Conservation (phyloP, 1,284 basidiomycete species). For the Ustilago curta region DNA sequence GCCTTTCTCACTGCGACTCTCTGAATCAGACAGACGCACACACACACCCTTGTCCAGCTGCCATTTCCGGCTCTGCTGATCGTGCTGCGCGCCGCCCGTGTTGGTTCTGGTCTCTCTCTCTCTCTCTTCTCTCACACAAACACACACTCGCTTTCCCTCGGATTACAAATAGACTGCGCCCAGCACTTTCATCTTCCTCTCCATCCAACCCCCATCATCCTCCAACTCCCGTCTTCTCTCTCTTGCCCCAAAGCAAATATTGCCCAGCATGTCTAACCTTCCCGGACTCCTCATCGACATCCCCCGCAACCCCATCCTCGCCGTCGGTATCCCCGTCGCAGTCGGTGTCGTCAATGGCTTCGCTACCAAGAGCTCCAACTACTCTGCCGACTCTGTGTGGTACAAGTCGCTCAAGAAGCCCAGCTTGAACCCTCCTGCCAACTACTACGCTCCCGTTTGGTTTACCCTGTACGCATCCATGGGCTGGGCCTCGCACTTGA, state of each 20-base stretch:
- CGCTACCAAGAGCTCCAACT: slow-evolving; percentile 55
- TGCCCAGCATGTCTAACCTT: slow-evolving; percentile 47
- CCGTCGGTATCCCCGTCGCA: slow-evolving; percentile 61
- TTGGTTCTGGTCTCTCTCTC: neutral
- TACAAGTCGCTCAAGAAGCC: slow-evolving; percentile 63
- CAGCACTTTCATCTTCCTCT: neutral
- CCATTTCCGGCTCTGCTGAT: neutral
- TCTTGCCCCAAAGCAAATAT: neutral
- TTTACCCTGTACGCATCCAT: slow-evolving; percentile 74
- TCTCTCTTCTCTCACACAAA: no score
- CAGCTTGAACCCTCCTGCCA: slow-evolving; percentile 51
- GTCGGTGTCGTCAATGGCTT: slow-evolving; percentile 55
- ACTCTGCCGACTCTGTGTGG: slow-evolving; percentile 53
- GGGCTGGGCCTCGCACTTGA: slow-evolving; percentile 80
- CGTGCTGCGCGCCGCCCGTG: neutral
- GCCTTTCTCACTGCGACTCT: neutral
- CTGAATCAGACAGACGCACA: neutral
- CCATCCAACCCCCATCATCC: slow-evolving; percentile 19
- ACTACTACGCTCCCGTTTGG: slow-evolving; percentile 71
- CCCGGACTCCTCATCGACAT: slow-evolving; percentile 56
- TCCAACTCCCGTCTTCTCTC: neutral
- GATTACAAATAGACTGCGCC: slow-evolving; percentile 21
- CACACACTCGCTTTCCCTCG: neutral
- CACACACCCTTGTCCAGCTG: no score
- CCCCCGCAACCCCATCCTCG: slow-evolving; percentile 62